Evolutionary conservation across 306 rosid genomes (phyloP), one percentile per base, ranked within the genome.

Genomic region (Sicyos edulis): DNA sequence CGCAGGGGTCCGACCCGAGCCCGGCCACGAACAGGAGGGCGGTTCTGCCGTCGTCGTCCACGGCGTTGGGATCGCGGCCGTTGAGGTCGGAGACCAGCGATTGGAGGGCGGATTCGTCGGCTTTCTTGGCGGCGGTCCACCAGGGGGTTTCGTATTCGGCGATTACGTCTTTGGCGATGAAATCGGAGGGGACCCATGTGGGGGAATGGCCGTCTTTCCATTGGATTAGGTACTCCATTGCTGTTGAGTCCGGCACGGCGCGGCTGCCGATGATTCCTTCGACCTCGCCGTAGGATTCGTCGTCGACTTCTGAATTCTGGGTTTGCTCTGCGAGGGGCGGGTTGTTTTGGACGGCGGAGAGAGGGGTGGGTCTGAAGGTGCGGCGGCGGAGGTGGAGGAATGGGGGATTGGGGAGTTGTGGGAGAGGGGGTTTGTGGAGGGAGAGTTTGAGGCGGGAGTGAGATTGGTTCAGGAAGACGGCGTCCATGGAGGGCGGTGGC

Each of bases 71-170:
- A 80, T 88, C 93, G 6, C 98, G 90, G 24, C 74, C 86, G 13
- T 85, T 90, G 1, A 14, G 88, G 22, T 88, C 29, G 13, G 74
- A 76, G 3, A 92, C 14, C 9, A 92, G 74, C 10, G 53, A 16
- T 7, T 57, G 53, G 4, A 90, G 76, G 0, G 87, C 83, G 1
- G 78, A 20, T 7, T 83, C 80, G 78, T 92, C 90, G 54, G 93
- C 91, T 49, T 90, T 90, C 62, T 79, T 88, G 0, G 96, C 98
- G 21, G 98, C 92, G 13, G 84, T 88, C 98, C 96, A 92, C 96
- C 98, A 92, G 0, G 96, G 89, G 0, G 87, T 78, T 15, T 92
- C 98, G 79, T 85, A 92, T 66, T 92, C 93, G 8, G 96, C 79
- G 2, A 92, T 74, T 7, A 92, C 93, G 70, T 92, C 96, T 55